Conservation (phyloP, 352 stramenopile genomes). For the Blastocystis sp. region DNA sequence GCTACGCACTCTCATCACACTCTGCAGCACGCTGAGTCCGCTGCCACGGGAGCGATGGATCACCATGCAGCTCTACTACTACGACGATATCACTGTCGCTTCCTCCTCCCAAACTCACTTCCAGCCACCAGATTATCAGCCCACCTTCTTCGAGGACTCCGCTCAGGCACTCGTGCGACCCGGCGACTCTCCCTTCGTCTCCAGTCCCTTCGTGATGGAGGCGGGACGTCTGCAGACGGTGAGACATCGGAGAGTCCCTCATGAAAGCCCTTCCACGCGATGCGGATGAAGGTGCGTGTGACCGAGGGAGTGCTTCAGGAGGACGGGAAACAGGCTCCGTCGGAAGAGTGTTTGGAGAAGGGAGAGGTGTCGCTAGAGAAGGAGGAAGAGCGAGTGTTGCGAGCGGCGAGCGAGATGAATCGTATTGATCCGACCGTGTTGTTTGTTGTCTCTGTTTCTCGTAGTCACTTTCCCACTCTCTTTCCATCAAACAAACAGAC, state of each 20-base stretch:
- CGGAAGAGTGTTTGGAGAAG: too few relatives aligned
- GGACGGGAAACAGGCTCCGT: background rate
- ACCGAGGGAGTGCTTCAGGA: background rate
- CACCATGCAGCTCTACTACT: constrained; percentile 41
- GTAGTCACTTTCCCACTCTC: background rate
- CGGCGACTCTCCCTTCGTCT: background rate
- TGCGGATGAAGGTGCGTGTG: constrained; percentile 22
- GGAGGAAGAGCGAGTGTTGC: background rate
- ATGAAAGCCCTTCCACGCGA: background rate
- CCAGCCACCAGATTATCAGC: constrained; percentile 33
- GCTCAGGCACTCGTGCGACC: background rate
- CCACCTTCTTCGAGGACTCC: constrained; percentile 8
- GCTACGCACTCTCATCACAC: constrained; percentile 25
- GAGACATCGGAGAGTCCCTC: too few relatives aligned
- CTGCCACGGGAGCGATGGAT: constrained; percentile 22
- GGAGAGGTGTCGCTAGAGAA: background rate
- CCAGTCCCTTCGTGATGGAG: constrained; percentile 14
- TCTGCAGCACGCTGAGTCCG: constrained; percentile 29
- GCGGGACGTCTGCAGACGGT: background rate
- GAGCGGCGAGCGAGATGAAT: background rate
- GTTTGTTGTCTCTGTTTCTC: background rate
- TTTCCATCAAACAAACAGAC: background rate
- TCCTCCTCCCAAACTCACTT: background rate
- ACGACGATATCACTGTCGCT: constrained; percentile 18
- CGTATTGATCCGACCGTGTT: background rate